Evolutionary conservation across 2,329 filamentous ascomycete species (phyloP).

Genomic region (Mycosphaerella sp.): DNA sequence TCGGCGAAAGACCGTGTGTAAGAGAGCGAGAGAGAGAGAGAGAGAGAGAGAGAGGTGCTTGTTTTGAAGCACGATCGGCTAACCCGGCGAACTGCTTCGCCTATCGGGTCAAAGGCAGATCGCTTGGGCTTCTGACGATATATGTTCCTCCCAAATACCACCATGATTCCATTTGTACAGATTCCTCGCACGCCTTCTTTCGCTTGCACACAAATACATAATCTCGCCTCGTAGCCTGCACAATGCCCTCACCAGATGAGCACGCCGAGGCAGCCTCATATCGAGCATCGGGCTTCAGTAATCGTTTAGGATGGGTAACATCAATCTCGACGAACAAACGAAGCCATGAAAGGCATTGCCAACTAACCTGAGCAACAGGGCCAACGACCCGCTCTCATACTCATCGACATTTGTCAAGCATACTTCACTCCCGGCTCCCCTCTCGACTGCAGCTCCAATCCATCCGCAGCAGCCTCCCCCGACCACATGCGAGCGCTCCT

Average conservation of each 20-base stretch:
- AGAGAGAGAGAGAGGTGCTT: not conserved
- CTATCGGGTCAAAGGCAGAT: conserved; percentile 10
- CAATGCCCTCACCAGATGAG: conserved; percentile 3
- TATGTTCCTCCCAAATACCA: not conserved
- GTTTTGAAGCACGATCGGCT: not conserved
- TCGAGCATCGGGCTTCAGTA: conserved; percentile 19
- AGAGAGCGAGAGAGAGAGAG: not conserved
- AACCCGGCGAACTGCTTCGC: conserved; percentile 4
- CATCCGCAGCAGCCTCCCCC: conserved; percentile 17
- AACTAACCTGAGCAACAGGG: conserved; percentile 6
- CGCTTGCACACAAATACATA: not conserved
- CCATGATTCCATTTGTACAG: not conserved
- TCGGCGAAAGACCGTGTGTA: not conserved
- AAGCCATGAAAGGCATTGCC: not conserved
- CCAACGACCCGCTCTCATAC: conserved; percentile 21
- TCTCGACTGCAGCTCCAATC: conserved; percentile 19
- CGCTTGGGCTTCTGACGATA: not conserved
- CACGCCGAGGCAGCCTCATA: conserved; percentile 13
- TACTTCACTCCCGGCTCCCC: conserved; percentile 26
- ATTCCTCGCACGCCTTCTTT: not conserved
- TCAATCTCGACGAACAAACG: not conserved
- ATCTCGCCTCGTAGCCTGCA: too few relatives aligned
- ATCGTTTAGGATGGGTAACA: conserved; percentile 24
- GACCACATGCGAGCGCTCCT: conserved; percentile 20
- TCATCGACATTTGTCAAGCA: conserved; percentile 26